Evolutionary conservation across 2,329 filamentous ascomycete genomes (phyloP), one percentile per base, ranked within the genome.

Genomic region (Atkinsonella hypoxylon): DNA sequence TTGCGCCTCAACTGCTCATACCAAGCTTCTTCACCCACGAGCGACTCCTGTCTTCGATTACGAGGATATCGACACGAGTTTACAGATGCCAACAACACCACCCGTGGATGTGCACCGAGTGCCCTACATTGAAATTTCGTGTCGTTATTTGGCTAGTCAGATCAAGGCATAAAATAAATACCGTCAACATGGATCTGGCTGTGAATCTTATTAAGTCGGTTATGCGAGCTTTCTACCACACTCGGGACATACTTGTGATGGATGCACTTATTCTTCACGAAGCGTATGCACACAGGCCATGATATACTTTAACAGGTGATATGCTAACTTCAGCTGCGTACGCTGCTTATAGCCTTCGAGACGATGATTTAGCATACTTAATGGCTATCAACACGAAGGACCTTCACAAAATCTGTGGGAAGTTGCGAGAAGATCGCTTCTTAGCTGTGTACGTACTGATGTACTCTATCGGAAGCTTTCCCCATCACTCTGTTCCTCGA

Each of bases 371-470:
- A 55, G 86, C 87, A 42, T 84, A 89, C 60, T 74, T 97, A 22
- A 84, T 96, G 69, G 84, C 84, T 55, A 89, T 94, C 70, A 91
- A 95, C 64, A 83, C 83, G 40, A 97, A 98, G 65, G 87, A 94
- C 61, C 77, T 97, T 42, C 89, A 93, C 64, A 94, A 91, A 66
- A 79, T 95, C 31, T 91, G 88, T 65, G 89, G 85, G 53, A 85
- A 82, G 60, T 77, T 98, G 48, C 82, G 82, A 58, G 89, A 95
- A 64, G 89, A 94, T 62, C 85, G 91, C 49, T 82, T 98, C 61
- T 73, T 97, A 53, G 79, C 82, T 58, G 82, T 91, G 79, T 91
- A 82, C 57, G 78, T 69, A 48, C 30, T 57, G 44, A 48, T 42
- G 31, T 34, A 13, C 31, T 38, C 40, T 38, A 18, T 38, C 10